Conservation (phyloP, 2,329 filamentous ascomycete genomes). For the Colletotrichum sp. region DNA sequence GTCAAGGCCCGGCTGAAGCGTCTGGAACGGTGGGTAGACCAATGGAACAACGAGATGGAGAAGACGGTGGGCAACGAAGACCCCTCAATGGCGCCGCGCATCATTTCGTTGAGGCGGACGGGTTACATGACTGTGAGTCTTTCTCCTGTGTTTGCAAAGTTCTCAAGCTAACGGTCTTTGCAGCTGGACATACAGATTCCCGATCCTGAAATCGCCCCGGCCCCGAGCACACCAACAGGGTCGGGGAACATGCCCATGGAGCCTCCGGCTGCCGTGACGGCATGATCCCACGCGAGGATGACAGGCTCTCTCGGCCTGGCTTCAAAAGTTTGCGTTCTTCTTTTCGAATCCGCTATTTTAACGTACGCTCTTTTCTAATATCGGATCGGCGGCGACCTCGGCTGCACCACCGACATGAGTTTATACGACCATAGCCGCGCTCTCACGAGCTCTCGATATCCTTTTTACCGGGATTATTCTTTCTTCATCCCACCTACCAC, state of each 20-base stretch:
- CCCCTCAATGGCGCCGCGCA: constrained; percentile 63
- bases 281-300: background rate
- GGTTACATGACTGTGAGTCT: constrained; percentile 81
- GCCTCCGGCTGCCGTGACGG: constrained; percentile 5
- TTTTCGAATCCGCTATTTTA: constrained; percentile 6
- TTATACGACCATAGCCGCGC: constrained; percentile 12
- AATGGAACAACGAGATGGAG: constrained; percentile 81
- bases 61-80: constrained; percentile 57
- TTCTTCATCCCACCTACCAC: background rate
- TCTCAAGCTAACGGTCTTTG: constrained; percentile 25
- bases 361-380: constrained; percentile 19
- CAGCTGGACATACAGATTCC: constrained; percentile 83
- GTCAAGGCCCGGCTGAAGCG: constrained; percentile 73
- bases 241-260: constrained; percentile 16
- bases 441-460: constrained; percentile 19
- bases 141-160: background rate
- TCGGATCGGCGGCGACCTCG: background rate
- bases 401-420: constrained; percentile 7
- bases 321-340: background rate
- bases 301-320: background rate
- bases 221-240: constrained; percentile 43
- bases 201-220: constrained; percentile 72
- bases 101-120: constrained; percentile 80
- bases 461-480: background rate
- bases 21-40: constrained; percentile 82